Percentiles rank a stretch among this genome's conserved stretches.
Evolutionary conservation across 495 filamentous ascomycete species (phyloP).

Genomic region (Penicillium pancosmium): DNA sequence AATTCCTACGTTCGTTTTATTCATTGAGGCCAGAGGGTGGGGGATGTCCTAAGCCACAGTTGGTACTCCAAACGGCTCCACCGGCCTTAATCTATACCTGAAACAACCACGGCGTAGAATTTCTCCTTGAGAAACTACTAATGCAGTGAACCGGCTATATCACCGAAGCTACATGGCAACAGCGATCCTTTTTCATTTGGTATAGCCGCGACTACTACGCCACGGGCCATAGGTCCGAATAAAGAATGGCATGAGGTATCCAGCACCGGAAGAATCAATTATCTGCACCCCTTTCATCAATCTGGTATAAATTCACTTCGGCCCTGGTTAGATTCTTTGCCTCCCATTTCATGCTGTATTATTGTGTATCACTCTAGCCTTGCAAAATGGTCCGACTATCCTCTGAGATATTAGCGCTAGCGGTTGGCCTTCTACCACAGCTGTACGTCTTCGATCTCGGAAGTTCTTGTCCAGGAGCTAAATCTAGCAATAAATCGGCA

Average conservation of each 20-base stretch:
- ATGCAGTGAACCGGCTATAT: background rate
- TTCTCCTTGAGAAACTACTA: background rate
- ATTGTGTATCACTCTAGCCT: background rate
- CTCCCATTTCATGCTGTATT: background rate
- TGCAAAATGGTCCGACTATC: conserved; percentile 30
- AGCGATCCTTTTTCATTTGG: conserved; percentile 8
- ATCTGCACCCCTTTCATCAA: background rate
- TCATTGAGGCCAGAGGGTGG: background rate
- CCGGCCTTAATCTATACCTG: conserved; percentile 16
- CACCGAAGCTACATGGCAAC: background rate
- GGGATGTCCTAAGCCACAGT: background rate
- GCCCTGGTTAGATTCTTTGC: background rate
- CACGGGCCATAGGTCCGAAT: conserved; percentile 27
- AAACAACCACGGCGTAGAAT: conserved; percentile 9
- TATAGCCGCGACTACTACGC: conserved; percentile 28
- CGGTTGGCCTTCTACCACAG: conserved; percentile 28
- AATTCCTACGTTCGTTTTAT: background rate
- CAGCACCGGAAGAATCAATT: conserved; percentile 8
- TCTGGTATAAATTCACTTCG: background rate
- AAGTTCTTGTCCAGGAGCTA: background rate
- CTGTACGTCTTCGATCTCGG: conserved; percentile 20
- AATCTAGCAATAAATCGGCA: conserved; percentile 1
- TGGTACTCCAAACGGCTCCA: conserved; percentile 4
- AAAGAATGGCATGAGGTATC: conserved; percentile 6
- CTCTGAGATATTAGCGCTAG: conserved; percentile 27